Percentiles rank a stretch among this genome's conserved stretches.
Conservation (phyloP, 129 eudicot species). For the Logfia minima region DNA sequence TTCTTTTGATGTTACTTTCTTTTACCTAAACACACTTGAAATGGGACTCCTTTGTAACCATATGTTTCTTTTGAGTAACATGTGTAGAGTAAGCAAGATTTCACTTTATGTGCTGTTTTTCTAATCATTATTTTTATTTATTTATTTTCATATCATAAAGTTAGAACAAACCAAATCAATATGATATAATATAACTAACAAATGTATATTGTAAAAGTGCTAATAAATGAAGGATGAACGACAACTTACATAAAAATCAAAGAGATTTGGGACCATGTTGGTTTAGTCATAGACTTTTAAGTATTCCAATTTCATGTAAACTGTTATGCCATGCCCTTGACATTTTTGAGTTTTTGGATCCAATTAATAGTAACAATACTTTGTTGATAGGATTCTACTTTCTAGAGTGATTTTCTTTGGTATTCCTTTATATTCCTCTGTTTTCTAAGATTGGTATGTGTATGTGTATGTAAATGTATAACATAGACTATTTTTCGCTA, state of each 20-base stretch:
- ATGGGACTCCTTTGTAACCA: slow-evolving; percentile 32
- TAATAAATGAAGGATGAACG: not conserved
- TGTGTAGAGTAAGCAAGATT: slow-evolving; percentile 25
- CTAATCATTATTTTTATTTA: not conserved
- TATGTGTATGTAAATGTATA: not conserved
- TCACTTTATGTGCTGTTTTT: slow-evolving; percentile 18
- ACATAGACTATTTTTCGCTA: slow-evolving; percentile 10
- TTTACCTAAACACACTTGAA: slow-evolving; percentile 31
- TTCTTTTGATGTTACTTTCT: slow-evolving; percentile 40
- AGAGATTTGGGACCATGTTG: not conserved
- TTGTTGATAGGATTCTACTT: slow-evolving; percentile 8
- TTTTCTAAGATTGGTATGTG: not conserved
- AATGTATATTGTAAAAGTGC: not conserved
- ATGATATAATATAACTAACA: not conserved
- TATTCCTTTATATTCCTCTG: not conserved
- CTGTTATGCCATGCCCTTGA: not conserved
- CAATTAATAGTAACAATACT: not conserved
- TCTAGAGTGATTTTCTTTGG: not conserved
- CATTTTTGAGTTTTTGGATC: not conserved
- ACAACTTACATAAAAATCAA: slow-evolving; percentile 1
- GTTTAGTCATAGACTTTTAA: not conserved
- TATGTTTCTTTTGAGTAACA: slow-evolving; percentile 23
- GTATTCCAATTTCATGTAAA: not conserved
- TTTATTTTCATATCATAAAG: not conserved
- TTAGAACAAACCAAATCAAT: not conserved